These are phyloP conservation scores for Lactarius indigo DNA, from an alignment of 768 basidiomycete genomes.

Conservation along the genomic window DNA sequence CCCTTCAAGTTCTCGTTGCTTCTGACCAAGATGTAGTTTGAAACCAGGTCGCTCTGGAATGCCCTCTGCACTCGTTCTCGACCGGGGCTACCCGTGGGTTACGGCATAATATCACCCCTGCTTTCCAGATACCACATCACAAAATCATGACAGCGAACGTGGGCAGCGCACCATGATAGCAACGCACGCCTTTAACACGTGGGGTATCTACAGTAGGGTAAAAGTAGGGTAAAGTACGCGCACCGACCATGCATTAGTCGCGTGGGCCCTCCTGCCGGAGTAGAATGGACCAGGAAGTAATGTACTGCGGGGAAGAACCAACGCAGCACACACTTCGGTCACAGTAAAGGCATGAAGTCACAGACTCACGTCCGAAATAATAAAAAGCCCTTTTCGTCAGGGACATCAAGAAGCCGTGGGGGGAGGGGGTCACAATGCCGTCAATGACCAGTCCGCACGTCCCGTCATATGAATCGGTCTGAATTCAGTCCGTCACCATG, in stretches of 20 bases:
- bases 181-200: conserved; percentile 68
- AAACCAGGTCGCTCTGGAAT: neutral
- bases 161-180: conserved; percentile 54
- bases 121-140: conserved; percentile 55
- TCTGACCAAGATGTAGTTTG: neutral
- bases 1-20: neutral
- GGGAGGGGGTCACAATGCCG: conserved; percentile 63
- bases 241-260: conserved; percentile 67
- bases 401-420: conserved; percentile 69
- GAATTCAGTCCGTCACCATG: conserved; percentile 54
- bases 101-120: conserved; percentile 31
- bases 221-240: conserved; percentile 69
- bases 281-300: neutral
- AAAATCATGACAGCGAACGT: conserved; percentile 51
- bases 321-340: conserved; percentile 51
- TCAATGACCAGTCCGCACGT: conserved; percentile 59
- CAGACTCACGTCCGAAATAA: conserved; percentile 57
- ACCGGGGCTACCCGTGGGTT: neutral
- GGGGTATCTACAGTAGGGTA: conserved; percentile 75
- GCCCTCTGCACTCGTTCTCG: neutral
- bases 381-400: conserved; percentile 69
- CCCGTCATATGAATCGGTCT: neutral
- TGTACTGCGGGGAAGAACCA: conserved; percentile 26
- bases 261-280: conserved; percentile 61
- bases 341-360: conserved; percentile 31